A percentile compares a stretch with the other conserved stretches of the same genome.
These are phyloP conservation scores for Geotrichum klebahnii DNA, from an alignment of 1,139 yeast species.

Conservation along the genomic window DNA sequence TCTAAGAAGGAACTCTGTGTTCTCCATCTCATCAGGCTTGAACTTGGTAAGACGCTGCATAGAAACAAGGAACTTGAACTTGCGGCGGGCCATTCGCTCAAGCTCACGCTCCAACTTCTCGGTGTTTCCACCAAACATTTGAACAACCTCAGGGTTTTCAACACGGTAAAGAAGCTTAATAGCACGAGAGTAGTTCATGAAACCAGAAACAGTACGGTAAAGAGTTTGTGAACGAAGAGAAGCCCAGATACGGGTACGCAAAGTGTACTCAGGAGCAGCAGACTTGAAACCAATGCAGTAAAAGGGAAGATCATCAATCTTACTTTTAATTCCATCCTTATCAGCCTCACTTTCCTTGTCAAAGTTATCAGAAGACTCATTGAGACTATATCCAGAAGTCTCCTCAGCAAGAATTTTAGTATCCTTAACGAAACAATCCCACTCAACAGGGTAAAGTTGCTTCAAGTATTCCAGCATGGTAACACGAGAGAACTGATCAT, in stretches of 20 bases:
- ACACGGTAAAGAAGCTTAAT: slow-evolving; percentile 95
- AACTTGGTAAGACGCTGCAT: slow-evolving; percentile 98
- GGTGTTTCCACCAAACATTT: slow-evolving; percentile 97
- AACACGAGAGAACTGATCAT: slow-evolving; percentile 96
- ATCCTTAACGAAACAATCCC: slow-evolving; percentile 99
- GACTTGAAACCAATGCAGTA: slow-evolving; percentile 99
- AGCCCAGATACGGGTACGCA: slow-evolving; percentile 99
- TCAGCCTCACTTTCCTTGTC: slow-evolving; percentile 55
- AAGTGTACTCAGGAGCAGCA: slow-evolving; percentile 97
- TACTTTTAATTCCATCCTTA: slow-evolving; percentile 67
- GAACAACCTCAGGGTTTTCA: slow-evolving; percentile 97
- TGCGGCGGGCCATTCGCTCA: slow-evolving; percentile 98
- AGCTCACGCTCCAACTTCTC: slow-evolving; percentile 91
- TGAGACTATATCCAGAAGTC: slow-evolving; percentile 34
- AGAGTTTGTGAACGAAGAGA: slow-evolving; percentile 96
- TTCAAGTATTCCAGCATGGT: slow-evolving; percentile 93
- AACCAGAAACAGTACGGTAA: slow-evolving; percentile 97
- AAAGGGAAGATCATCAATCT: slow-evolving; percentile 96
- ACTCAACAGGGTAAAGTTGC: slow-evolving; percentile 96
- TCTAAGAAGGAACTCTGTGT: slow-evolving; percentile 94
- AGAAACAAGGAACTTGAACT: slow-evolving; percentile 92
- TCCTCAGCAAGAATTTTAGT: slow-evolving; percentile 98
- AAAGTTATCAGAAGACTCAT: slow-evolving; percentile 33
- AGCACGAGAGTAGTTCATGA: slow-evolving; percentile 98
- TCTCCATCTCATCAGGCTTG: slow-evolving; percentile 95